Evolutionary conservation across 148 eudicot genomes (phyloP).

Genomic region (Rheum nobile): DNA sequence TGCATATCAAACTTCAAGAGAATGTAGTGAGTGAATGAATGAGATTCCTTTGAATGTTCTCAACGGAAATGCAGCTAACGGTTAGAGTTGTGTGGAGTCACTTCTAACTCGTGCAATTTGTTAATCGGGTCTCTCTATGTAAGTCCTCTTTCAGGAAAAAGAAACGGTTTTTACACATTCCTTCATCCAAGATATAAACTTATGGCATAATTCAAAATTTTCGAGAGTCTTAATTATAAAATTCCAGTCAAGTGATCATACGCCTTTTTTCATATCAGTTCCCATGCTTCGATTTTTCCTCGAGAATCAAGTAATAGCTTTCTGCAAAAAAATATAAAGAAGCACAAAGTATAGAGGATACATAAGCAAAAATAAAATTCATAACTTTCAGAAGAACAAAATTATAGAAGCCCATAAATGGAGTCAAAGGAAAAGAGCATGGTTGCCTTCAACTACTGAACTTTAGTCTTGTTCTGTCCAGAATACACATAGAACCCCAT

Average conservation of each 20-base stretch:
- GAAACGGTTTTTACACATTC: too few species aligned
- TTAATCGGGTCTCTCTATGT: neutral
- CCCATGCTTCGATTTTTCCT: conserved; percentile 69
- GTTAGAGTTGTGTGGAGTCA: neutral
- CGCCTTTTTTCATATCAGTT: conserved; percentile 77
- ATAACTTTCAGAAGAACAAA: neutral
- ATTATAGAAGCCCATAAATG: neutral
- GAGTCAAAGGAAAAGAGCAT: neutral
- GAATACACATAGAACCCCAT: too few species aligned
- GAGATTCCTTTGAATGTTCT: too few species aligned
- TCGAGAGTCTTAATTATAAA: too few species aligned
- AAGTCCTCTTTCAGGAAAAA: too few species aligned
- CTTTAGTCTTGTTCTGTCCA: too few species aligned
- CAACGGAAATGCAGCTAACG: neutral
- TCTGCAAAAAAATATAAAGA: conserved; percentile 37
- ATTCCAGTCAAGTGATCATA: too few species aligned
- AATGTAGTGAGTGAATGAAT: neutral
- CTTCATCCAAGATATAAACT: too few species aligned
- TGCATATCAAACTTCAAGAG: neutral
- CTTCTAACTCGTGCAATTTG: neutral
- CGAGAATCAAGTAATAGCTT: conserved; percentile 33
- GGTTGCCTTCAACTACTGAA: neutral
- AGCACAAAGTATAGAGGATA: neutral
- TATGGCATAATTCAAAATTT: too few species aligned
- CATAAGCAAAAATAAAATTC: neutral